Evolutionary conservation across 129 eudicot species (phyloP), one percentile per base, ranked within the genome.

Genomic region (Chrysanthemum lavandulifolium): DNA sequence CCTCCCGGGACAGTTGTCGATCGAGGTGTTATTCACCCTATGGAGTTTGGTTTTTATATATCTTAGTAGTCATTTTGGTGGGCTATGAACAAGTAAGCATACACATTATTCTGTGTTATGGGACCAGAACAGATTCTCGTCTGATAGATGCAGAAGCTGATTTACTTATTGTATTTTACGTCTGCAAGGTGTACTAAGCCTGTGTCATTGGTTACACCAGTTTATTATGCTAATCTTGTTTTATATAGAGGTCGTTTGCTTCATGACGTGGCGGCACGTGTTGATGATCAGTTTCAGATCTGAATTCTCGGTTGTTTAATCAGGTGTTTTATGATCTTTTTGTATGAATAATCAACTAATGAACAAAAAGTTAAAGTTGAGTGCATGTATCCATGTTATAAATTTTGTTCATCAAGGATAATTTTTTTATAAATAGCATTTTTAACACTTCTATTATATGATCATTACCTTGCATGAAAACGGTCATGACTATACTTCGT

Each of bases 1-100:
- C 89, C 86, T 2, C 96, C 92, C 0, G 96, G 92, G 14, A 86
- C 96, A 33, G 90, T 89, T 25, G 96, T 86, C 65, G 92, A 89
- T 79, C 68, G 78, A 5, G 62, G 15, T 12, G 76, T 89, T 3
- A 71, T 79, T 18, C 92, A 86, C 13, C 90, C 92, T 0, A 66
- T 27, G 1, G 83, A 84, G 75, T 86, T 82, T 47, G 96, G 86
- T 49, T 89, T 89, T 69, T 89, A n/a, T n/a, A n/a, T n/a, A 84
- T 29, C 83, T 84, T 5, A 78, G 78, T 74, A 84, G 92, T 64
- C 90, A 86, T 31, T 81, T 77, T 65, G 96, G 96, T 2, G 67
- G 83, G 13, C 69, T 86, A 3, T 92, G 96, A 21, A 86, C 96
- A 5, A 89, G 92, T 78, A 86, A 84, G 81, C 83, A 92, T 5